Conservation (phyloP, 257 asterid genomes). For the Paulownia fortunei region DNA sequence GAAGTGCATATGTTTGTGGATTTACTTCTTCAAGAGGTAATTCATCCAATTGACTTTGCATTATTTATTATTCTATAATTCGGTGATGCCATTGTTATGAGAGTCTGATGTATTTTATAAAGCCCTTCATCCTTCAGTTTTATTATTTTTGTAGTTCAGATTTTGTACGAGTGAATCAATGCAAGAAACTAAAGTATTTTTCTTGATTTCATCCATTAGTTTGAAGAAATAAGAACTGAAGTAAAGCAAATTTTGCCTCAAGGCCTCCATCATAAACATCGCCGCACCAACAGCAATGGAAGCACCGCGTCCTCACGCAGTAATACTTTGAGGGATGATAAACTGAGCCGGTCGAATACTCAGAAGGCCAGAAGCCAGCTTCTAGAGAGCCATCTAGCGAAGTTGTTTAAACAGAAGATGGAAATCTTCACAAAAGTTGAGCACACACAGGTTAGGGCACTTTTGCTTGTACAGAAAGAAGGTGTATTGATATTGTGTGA, state of each 20-base stretch:
- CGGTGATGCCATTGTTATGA: neutral
- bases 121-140: neutral
- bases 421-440: conserved; percentile 90
- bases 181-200: conserved; percentile 21
- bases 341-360: conserved; percentile 69
- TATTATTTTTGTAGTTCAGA: neutral
- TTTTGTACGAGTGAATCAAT: neutral
- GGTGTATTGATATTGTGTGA: conserved; percentile 4
- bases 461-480: conserved; percentile 21
- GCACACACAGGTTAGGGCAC: conserved; percentile 79
- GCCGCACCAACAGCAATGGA: conserved; percentile 86
- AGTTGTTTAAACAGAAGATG: conserved; percentile 93
- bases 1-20: conserved; percentile 99
- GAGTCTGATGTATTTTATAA: conserved; percentile 8
- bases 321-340: conserved; percentile 90
- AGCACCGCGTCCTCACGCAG: conserved; percentile 95
- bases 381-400: conserved; percentile 95
- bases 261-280: conserved; percentile 74
- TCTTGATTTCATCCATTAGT: conserved; percentile 50
- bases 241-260: conserved; percentile 82
- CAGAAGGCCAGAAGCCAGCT: conserved; percentile 97
- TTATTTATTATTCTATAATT: neutral
- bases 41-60: conserved; percentile 1
- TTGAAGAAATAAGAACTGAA: conserved; percentile 62
- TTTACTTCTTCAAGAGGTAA: conserved; percentile 91